These are phyloP conservation scores for Rutstroemia sp. DNA, from an alignment of 2,329 filamentous ascomycete species.

Conservation along the genomic window DNA sequence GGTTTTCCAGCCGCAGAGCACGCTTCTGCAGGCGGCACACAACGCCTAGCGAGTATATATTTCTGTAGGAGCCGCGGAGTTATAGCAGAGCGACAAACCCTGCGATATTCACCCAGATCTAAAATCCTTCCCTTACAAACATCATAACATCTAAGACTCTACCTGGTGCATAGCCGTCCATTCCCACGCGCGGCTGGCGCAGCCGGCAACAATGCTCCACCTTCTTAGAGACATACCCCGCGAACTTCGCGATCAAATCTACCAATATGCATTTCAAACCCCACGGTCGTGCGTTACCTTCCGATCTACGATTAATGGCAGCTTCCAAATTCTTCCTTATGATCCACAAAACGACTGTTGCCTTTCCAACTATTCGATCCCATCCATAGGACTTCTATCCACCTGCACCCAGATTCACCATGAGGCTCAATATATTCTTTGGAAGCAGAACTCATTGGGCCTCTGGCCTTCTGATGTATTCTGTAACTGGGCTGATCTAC, in stretches of 20 bases:
- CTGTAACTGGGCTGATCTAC: not conserved
- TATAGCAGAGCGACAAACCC: not conserved
- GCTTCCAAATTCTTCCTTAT: not conserved
- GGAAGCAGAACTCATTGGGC: conserved; percentile 2
- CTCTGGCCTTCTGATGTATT: conserved; percentile 7
- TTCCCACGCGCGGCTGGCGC: not conserved
- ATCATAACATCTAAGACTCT: not conserved
- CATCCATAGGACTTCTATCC: not conserved
- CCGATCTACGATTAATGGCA: not conserved
- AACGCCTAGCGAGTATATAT: too few relatives aligned
- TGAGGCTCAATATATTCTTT: not conserved
- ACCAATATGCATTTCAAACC: conserved; percentile 4
- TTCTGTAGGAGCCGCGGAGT: too few relatives aligned
- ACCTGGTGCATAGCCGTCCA: too few relatives aligned
- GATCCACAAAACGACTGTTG: conserved; percentile 6
- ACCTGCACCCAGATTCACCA: not conserved
- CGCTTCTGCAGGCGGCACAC: too few relatives aligned
- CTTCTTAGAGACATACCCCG: not conserved
- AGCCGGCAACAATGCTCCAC: not conserved
- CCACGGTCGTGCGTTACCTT: not conserved
- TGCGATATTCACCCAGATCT: not conserved
- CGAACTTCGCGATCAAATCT: conserved; percentile 9
- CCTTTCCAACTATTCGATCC: not conserved
- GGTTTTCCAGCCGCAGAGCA: too few relatives aligned
- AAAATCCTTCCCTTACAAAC: not conserved